Evolutionary conservation across 2,329 filamentous ascomycete genomes (phyloP), one percentile per base, ranked within the genome.

Genomic region (Aschersonia sp.): DNA sequence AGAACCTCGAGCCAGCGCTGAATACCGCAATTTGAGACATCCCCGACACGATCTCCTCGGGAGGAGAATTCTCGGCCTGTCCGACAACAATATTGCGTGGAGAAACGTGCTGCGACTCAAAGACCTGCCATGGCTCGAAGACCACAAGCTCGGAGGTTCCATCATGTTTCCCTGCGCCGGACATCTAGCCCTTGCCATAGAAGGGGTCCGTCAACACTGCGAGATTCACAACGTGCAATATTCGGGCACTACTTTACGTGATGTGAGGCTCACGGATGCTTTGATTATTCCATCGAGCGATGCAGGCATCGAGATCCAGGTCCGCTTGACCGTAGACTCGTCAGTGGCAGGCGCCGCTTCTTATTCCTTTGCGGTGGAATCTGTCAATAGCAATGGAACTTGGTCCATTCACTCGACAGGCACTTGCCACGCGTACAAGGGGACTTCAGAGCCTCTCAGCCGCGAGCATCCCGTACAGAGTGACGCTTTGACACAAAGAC

Each of bases 111-210:
- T 60, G 9, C 46, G 46, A 12, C 48, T 56, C 2, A 40, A 52
- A 9, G 53, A 58, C 2, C 29, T 54, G 29, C 51, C 55, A 5
- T 71, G 68, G 68, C 46, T 69, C 1, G 40, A 44, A 3, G 53
- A 55, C 47, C 61, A 50, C 52, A 52, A 0, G 44, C 59, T 48
- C 48, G 60, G 51, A 5, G 49, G 47, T 0, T 43, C 53, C 29
- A 47, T 52, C n/a, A 51, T 71, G 1, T 68, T 67, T 45, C 68
- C 69, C 0, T 58, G 47, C 3, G 62, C 67, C 2, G 64, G 57
- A 0, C 70, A 65, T 48, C 31, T 68, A 1, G 53, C 56, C 9
- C 65, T 68, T 56, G 63, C 58, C 2, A 20, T 50, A 10, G 50
- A 51, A 31, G 32, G 30, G 2, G 32, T 12, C 6, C 12, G 9